Evolutionary conservation across 495 filamentous ascomycete species (phyloP), one percentile per base, ranked within the genome.

Genomic region (Aspergillus sclerotiicarbonarius): DNA sequence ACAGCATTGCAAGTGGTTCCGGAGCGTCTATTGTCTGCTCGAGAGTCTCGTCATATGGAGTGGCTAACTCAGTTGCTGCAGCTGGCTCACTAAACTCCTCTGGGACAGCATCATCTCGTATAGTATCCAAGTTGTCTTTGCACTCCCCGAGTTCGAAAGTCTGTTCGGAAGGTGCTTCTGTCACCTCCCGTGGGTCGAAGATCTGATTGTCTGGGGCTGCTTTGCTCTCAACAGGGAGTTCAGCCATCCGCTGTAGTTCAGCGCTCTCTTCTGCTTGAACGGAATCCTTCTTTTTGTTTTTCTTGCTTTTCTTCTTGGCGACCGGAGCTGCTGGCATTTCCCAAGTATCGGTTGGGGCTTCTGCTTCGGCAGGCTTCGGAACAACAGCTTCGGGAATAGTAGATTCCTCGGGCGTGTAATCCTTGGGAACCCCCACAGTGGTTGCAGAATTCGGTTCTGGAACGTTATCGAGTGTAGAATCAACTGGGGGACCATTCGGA

Each of bases 301-400:
- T 54, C 47, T 52, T 57, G 15, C 31, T 67, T 43, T 51, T 59
- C 8, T 44, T 68, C 52, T 77, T 72, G 51, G 66, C 56, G 29
- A 57, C 46, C 4, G 37, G 8, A 4, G 58, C 55, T 1, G 33
- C 35, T 12, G 54, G 32, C 15, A 37, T 18, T 30, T 48, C 46
- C 39, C 54, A 30, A 41, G 19, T 19, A 25, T 30, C 29, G 13
- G n/a, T 15, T 20, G 53, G 35, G 5, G 32, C n/a, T 25, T 51
- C 44, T 16, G 47, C 29, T 4, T 49, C 25, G 5, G 51, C 32
- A 43, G 54, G 4, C n/a, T 60, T 45, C 30, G 54, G 32, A 8
- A 29, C n/a, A 2, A 20, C 29, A 51, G 9, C 9, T 0, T 51
- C 32, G 18, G 29, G 49, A 30, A 9, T 13, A 49, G 29, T 20